These are phyloP conservation scores for Blastomyces percursus DNA, from an alignment of 2,329 filamentous ascomycete species.

Conservation along the genomic window DNA sequence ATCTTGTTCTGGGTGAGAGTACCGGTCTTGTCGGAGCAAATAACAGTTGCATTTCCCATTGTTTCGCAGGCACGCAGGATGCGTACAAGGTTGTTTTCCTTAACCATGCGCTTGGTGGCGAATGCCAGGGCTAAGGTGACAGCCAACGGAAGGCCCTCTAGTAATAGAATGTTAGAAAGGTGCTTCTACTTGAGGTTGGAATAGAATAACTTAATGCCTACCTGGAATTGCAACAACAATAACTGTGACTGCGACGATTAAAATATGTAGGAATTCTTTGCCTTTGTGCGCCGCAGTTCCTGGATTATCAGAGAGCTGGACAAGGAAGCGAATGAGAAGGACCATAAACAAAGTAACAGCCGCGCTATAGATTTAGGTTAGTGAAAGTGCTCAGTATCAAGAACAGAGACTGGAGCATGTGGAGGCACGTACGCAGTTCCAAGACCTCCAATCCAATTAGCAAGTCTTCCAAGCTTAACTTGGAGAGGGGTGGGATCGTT, in stretches of 20 bases:
- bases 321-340: conserved; percentile 75
- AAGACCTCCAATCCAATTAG: conserved; percentile 66
- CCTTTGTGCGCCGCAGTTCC: conserved; percentile 60
- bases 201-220: conserved; percentile 14
- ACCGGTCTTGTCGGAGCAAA: conserved; percentile 72
- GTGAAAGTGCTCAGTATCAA: not conserved
- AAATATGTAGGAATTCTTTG: conserved; percentile 63
- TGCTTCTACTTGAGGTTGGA: not conserved
- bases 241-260: conserved; percentile 68
- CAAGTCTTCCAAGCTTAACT: conserved; percentile 62
- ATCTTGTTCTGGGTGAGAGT: conserved; percentile 65
- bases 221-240: conserved; percentile 66
- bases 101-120: conserved; percentile 65
- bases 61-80: conserved; percentile 69
- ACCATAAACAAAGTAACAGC: conserved; percentile 76
- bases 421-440: conserved; percentile 47
- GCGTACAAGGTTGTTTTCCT: conserved; percentile 65
- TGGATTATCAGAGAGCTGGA: conserved; percentile 46
- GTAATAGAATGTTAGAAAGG: not conserved
- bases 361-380: conserved; percentile 26
- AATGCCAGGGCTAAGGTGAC: conserved; percentile 70
- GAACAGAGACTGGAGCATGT: not conserved
- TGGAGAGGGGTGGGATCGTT: conserved; percentile 67
- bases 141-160: conserved; percentile 62
- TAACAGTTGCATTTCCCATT: conserved; percentile 69